Percentiles rank a stretch among this genome's conserved stretches.
Evolutionary conservation across 495 filamentous ascomycete genomes (phyloP).

Genomic region (Neurospora sp.): DNA sequence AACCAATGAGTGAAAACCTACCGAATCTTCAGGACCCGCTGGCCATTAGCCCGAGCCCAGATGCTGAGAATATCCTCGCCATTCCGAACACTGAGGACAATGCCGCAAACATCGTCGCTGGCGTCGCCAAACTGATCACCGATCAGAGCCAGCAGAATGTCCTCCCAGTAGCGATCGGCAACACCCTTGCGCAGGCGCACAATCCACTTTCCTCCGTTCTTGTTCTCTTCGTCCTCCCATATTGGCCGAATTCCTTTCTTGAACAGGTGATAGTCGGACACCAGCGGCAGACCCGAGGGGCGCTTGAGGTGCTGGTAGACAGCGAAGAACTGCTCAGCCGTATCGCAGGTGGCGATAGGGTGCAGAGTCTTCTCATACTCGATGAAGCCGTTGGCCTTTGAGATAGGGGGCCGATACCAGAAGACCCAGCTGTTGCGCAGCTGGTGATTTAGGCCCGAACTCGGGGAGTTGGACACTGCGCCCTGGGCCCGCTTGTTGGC

Average conservation of each 20-base stretch:
- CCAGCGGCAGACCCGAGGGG: slow-evolving; percentile 76
- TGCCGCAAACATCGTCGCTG: slow-evolving; percentile 88
- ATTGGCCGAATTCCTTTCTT: slow-evolving; percentile 94
- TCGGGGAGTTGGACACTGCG: slow-evolving; percentile 16
- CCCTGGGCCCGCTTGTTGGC: slow-evolving; percentile 16
- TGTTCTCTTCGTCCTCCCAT: slow-evolving; percentile 98
- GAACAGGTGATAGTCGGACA: slow-evolving; percentile 97
- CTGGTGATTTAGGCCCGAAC: slow-evolving; percentile 34
- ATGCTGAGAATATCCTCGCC: slow-evolving; percentile 96
- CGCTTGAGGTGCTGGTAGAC: slow-evolving; percentile 85
- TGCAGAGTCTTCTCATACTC: slow-evolving; percentile 97
- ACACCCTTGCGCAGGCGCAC: slow-evolving; percentile 93
- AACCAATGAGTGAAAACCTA: slow-evolving; percentile 31
- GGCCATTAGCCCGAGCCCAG: slow-evolving; percentile 88
- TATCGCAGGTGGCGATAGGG: slow-evolving; percentile 68
- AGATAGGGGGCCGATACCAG: slow-evolving; percentile 90
- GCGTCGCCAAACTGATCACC: slow-evolving; percentile 95
- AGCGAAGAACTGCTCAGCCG: slow-evolving; percentile 87
- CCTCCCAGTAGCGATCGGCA: slow-evolving; percentile 95
- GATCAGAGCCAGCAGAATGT: slow-evolving; percentile 79
- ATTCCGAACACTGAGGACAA: slow-evolving; percentile 84
- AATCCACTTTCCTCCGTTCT: slow-evolving; percentile 93
- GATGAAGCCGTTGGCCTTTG: slow-evolving; percentile 76
- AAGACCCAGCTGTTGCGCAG: slow-evolving; percentile 89
- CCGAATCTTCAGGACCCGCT: slow-evolving; percentile 94